Evolutionary conservation across 129 eudicot species (phyloP).

Genomic region (Flaveria brownii): DNA sequence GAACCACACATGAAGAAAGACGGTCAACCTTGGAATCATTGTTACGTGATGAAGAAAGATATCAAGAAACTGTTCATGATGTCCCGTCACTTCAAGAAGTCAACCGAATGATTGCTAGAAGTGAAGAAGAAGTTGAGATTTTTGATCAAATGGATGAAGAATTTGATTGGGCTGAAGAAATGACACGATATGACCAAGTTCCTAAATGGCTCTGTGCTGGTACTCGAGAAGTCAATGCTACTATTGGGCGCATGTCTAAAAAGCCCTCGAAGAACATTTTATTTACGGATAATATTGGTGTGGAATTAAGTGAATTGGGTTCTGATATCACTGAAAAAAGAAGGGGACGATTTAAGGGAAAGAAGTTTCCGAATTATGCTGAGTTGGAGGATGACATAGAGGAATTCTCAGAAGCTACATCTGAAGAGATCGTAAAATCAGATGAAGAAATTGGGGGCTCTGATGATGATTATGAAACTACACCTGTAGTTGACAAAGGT

Average conservation of each 20-base stretch:
- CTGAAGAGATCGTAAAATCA: constrained; percentile 61
- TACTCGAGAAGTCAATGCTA: constrained; percentile 62
- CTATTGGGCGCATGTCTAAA: constrained; percentile 59
- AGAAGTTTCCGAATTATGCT: constrained; percentile 69
- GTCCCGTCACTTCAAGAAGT: constrained; percentile 97
- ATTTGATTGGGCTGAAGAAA: constrained; percentile 85
- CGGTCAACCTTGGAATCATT: constrained; percentile 81
- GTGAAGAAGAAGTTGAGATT: constrained; percentile 92
- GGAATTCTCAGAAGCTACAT: constrained; percentile 79
- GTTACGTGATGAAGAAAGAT: constrained; percentile 93
- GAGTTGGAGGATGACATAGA: constrained; percentile 82
- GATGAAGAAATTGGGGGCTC: constrained; percentile 69
- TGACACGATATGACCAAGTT: constrained; percentile 77
- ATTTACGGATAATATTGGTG: constrained; percentile 41
- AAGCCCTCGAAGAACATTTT: constrained; percentile 54
- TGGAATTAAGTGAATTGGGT: constrained; percentile 47
- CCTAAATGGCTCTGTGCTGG: constrained; percentile 89
- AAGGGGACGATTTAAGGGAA: constrained; percentile 72
- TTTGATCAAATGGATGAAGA: constrained; percentile 99
- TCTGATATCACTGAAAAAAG: constrained; percentile 43
- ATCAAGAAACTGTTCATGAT: constrained; percentile 93
- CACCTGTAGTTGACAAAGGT: constrained; percentile 44
- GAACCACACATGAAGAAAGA: constrained; percentile 98
- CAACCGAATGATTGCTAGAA: constrained; percentile 94
- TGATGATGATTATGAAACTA: constrained; percentile 69